A percentile compares a stretch with the other conserved stretches of the same genome.
Evolutionary conservation across 371 early-diverging fungal genomes (phyloP).

Genomic region (Mucor saturninus): DNA sequence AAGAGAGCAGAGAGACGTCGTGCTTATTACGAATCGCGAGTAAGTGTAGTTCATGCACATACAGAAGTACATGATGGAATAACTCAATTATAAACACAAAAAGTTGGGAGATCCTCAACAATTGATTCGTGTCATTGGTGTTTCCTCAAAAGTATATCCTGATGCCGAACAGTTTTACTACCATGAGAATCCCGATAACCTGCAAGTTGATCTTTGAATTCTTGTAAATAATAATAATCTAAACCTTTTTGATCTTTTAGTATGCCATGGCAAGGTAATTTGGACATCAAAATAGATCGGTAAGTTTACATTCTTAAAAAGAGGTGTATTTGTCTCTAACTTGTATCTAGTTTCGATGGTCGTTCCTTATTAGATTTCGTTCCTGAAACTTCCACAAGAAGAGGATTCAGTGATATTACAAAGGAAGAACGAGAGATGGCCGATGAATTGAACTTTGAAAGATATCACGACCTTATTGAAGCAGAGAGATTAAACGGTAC

Average conservation of each 20-base stretch:
- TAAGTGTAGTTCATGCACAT: slow-evolving; percentile 18
- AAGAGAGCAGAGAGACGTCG: slow-evolving; percentile 61
- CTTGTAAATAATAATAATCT: not conserved
- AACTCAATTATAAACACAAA: not conserved
- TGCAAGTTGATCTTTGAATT: slow-evolving; percentile 34
- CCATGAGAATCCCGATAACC: slow-evolving; percentile 55
- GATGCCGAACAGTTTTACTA: slow-evolving; percentile 60
- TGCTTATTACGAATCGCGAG: slow-evolving; percentile 65
- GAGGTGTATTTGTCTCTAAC: not conserved
- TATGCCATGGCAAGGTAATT: slow-evolving; percentile 60
- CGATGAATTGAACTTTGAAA: slow-evolving; percentile 59
- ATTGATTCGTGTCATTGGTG: slow-evolving; percentile 60
- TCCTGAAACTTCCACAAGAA: slow-evolving; percentile 32
- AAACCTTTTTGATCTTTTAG: slow-evolving; percentile 12
- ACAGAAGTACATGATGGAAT: too few relatives aligned
- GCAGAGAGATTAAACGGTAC: slow-evolving; percentile 57
- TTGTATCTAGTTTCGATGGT: slow-evolving; percentile 56
- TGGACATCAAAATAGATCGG: slow-evolving; percentile 56
- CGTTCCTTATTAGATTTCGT: slow-evolving; percentile 59
- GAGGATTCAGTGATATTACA: slow-evolving; percentile 9
- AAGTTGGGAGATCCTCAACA: slow-evolving; percentile 66
- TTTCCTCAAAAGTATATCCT: slow-evolving; percentile 52
- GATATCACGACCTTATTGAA: slow-evolving; percentile 64
- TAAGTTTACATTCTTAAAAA: slow-evolving; percentile 4
- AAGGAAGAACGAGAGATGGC: slow-evolving; percentile 48